phyloP scores from a whole-genome alignment of 1,284 basidiomycete genomes.

The Taiwanofungus camphoratus region DNA sequence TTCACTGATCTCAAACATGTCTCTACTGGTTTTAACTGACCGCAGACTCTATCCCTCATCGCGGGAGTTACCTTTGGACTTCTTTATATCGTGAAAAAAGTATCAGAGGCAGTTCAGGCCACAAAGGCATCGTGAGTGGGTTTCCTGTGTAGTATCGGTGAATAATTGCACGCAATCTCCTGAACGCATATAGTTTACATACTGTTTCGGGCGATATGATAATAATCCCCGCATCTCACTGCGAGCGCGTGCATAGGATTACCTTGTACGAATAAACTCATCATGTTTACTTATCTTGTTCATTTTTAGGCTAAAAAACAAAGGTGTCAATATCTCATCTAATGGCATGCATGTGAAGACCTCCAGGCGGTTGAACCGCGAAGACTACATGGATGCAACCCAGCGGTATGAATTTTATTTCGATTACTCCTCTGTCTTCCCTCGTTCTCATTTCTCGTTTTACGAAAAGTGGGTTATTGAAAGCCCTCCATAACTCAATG shows the following conservation, averaged over 20 bases:
- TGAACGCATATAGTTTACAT: no score
- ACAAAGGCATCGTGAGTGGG: constrained; percentile 20
- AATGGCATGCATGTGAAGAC: constrained; percentile 62
- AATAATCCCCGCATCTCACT: neutral
- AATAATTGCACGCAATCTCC: no score
- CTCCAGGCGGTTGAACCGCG: constrained; percentile 46
- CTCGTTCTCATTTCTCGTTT: neutral
- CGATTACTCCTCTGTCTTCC: neutral
- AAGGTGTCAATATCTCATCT: constrained; percentile 48
- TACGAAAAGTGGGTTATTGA: constrained; percentile 5
- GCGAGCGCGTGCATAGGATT: no score
- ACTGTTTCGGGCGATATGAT: neutral
- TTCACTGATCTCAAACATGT: neutral
- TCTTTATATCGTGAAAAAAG: constrained; percentile 7
- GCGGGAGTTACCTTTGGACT: constrained; percentile 12
- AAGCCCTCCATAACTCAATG: constrained; percentile 3
- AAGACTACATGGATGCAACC: constrained; percentile 65
- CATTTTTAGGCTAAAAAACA: constrained; percentile 43
- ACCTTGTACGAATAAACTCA: no score
- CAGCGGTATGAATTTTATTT: constrained; percentile 45
- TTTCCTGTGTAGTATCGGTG: neutral
- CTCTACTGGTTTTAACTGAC: neutral
- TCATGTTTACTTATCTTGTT: neutral
- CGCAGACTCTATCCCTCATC: constrained; percentile 16
- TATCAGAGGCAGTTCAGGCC: constrained; percentile 12